Evolutionary conservation across 1,139 yeast genomes (phyloP).

Genomic region (Diutina mesorugosa): DNA sequence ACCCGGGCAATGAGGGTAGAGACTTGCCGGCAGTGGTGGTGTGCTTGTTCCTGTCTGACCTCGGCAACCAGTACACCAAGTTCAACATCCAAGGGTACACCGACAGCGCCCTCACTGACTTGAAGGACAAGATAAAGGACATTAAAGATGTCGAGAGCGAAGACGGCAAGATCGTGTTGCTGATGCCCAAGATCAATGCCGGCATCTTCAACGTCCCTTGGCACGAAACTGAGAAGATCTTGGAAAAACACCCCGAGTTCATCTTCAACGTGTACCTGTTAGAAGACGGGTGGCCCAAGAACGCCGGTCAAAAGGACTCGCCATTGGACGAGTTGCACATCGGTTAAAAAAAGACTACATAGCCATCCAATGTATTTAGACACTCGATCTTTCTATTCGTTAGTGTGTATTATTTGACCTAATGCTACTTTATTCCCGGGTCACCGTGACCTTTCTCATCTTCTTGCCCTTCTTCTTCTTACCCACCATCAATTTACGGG

Average conservation of each 20-base stretch:
- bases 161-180: constrained; percentile 16
- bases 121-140: constrained; percentile 11
- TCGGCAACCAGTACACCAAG: constrained; percentile 11
- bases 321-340: background rate
- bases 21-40: constrained; percentile 28
- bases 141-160: background rate
- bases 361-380: too few species aligned
- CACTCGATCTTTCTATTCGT: too few species aligned
- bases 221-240: constrained; percentile 46
- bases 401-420: background rate
- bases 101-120: constrained; percentile 28
- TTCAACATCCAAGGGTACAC: constrained; percentile 37
- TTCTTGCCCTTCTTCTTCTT: constrained; percentile 13
- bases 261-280: constrained; percentile 29
- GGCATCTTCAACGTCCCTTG: constrained; percentile 76
- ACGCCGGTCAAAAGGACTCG: background rate
- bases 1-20: constrained; percentile 14
- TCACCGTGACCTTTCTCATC: constrained; percentile 29
- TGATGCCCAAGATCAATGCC: constrained; percentile 70
- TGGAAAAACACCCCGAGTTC: constrained; percentile 16
- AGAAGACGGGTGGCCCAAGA: constrained; percentile 1
- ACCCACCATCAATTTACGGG: constrained; percentile 30
- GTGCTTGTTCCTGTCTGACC: constrained; percentile 58
- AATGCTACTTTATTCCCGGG: constrained; percentile 24
- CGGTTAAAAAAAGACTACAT: background rate